phyloP scores from a whole-genome alignment of 192 early-diverging fungal species.

The Entomortierella lignicola region DNA sequence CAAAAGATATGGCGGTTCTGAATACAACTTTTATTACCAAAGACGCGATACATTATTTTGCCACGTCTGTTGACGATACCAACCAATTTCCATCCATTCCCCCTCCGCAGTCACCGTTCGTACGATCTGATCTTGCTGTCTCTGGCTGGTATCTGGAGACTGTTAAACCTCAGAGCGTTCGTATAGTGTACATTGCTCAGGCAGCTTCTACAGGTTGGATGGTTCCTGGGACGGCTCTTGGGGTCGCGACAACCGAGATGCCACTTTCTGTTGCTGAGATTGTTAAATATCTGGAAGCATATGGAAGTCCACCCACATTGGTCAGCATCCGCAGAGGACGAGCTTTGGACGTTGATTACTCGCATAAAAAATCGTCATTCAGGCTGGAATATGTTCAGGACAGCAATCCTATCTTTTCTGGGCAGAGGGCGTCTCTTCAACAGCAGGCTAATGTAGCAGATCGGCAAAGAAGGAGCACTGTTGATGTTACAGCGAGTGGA shows the following conservation, averaged over 20 bases:
- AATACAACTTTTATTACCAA: conserved; percentile 53
- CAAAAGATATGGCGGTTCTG: conserved; percentile 52
- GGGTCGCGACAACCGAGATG: conserved; percentile 47
- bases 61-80: conserved; percentile 44
- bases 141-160: conserved; percentile 51
- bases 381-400: conserved; percentile 45
- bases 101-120: conserved; percentile 40
- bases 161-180: conserved; percentile 37
- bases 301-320: conserved; percentile 46
- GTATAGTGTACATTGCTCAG: conserved; percentile 52
- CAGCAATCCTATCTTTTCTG: conserved; percentile 52
- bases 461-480: conserved; percentile 22
- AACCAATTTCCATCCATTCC: conserved; percentile 45
- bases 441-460: conserved; percentile 13
- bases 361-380: conserved; percentile 34
- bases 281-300: conserved; percentile 37
- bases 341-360: conserved; percentile 39
- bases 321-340: conserved; percentile 51
- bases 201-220: conserved; percentile 55
- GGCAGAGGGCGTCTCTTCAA: conserved; percentile 25
- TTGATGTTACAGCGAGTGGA: conserved; percentile 6
- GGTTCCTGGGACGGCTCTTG: conserved; percentile 50
- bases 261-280: conserved; percentile 48
- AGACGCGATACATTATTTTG: conserved; percentile 49
- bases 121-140: conserved; percentile 41